Base-by-base conservation (phyloP, 1,284 basidiomycete species). In the Ganoderma lingzhi region DNA sequence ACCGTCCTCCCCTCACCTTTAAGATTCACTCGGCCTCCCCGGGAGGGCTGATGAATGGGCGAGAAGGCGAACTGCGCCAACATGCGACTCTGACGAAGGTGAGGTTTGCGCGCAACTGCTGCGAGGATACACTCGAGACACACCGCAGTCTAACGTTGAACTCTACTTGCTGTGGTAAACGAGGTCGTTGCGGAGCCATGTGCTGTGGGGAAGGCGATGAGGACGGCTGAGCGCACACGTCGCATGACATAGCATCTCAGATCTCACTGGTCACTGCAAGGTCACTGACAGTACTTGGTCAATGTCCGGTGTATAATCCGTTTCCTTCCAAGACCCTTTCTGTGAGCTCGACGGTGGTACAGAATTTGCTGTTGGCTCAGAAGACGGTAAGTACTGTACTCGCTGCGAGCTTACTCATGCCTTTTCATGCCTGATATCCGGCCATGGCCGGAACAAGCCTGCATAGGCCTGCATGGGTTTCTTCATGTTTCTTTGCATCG, bases 1-100 rank as follows among this genome's bases (percentile, higher is more conserved):
- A 68, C 58, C 63, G 51, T 62, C 30, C 70, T 69, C 70, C 66
- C n/a, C 69, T 70, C 72, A 73, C 59, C 44, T 60, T 23, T 23
- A 23, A 23, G 23, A 23, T 23, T 66, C 65, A 63, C 28, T 17
- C 39, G 35, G 6, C 55, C 30, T 51, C 1, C 12, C 53, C 53
- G 30, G 53, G 15, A 14, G 28, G 28, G 53, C n/a, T 14, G 30
- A 30, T 19, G 53, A 32, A 32, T 56, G 23, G 23, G 30, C 30
- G 53, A 56, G 15, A 17, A 56, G 14, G 30, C 32, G 12, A 28
- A 51, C 53, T 56, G 14, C 15, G 23, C 4, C 9, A 17, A 32
- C 15, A 32, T 51, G n/a, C 48, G 8, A 19, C 19, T 51, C 30
- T 17, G 30, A 56, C 30, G 53, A 56, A 56, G 53, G 15, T 56